phyloP scores from a whole-genome alignment of 2,329 filamentous ascomycete species.

The Alternaria conjuncta region DNA sequence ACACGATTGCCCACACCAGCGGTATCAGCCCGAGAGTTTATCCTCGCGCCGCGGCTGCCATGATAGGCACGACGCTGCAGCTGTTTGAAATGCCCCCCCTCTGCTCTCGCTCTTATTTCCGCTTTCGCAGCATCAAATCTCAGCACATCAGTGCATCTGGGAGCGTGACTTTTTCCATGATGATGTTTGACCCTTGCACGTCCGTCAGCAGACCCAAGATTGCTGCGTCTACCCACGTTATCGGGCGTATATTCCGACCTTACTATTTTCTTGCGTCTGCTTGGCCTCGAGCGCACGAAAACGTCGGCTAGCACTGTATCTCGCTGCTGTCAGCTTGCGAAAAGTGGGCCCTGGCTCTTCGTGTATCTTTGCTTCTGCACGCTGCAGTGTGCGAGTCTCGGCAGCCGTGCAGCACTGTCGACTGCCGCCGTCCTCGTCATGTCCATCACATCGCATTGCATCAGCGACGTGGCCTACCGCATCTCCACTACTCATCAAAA shows the following conservation, averaged over 20 bases:
- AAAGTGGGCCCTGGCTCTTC: constrained; percentile 19
- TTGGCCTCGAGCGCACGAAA: constrained; percentile 14
- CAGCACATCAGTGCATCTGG: background rate
- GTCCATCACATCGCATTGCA: constrained; percentile 8
- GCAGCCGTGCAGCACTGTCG: constrained; percentile 8
- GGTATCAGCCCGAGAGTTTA: constrained; percentile 8
- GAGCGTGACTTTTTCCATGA: constrained; percentile 5
- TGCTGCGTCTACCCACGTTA: constrained; percentile 11
- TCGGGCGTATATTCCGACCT: constrained; percentile 2
- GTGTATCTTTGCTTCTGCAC: constrained; percentile 21
- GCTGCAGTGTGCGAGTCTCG: constrained; percentile 11
- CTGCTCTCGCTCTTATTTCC: constrained; percentile 17
- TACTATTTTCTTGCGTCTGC: background rate
- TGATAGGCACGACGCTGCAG: constrained; percentile 5
- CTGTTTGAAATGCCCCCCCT: constrained; percentile 3
- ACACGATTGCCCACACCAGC: constrained; percentile 5
- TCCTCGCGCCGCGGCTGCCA: constrained; percentile 10
- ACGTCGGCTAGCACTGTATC: constrained; percentile 23
- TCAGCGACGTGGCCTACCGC: constrained; percentile 8
- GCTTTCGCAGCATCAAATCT: constrained; percentile 4
- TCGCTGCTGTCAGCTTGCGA: constrained; percentile 19
- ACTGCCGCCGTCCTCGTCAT: constrained; percentile 7
- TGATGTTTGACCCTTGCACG: constrained; percentile 1
- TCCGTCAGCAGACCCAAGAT: constrained; percentile 17
- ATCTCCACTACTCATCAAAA: background rate